Evolutionary conservation across 306 rosid genomes (phyloP).

Genomic region (Vigna trinervia): DNA sequence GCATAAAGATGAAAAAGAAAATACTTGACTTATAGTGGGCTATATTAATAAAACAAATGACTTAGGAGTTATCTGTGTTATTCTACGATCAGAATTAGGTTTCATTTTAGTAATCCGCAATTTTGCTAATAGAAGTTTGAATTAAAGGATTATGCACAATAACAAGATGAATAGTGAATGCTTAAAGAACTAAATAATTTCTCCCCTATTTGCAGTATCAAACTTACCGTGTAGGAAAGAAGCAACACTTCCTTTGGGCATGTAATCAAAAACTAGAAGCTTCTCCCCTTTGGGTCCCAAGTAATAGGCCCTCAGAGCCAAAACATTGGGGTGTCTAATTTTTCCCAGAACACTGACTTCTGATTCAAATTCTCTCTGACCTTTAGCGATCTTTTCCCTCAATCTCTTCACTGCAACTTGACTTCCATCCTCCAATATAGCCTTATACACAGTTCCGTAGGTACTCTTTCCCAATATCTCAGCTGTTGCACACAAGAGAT

Average conservation of each 20-base stretch:
- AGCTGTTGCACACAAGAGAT: slow-evolving; percentile 83
- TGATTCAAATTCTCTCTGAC: slow-evolving; percentile 74
- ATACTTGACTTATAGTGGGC: not conserved
- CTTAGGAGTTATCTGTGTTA: not conserved
- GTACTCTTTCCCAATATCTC: slow-evolving; percentile 89
- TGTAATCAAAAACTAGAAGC: slow-evolving; percentile 80
- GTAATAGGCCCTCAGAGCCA: slow-evolving; percentile 79
- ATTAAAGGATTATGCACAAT: not conserved
- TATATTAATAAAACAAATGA: not conserved
- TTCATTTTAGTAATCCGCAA: not conserved
- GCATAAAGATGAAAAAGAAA: slow-evolving; percentile 34
- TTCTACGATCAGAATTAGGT: not conserved
- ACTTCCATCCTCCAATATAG: slow-evolving; percentile 80
- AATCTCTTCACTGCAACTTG: slow-evolving; percentile 86
- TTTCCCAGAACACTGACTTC: slow-evolving; percentile 68
- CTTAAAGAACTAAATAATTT: not conserved
- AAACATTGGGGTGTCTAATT: slow-evolving; percentile 74
- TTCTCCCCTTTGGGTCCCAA: slow-evolving; percentile 82
- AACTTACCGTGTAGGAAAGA: slow-evolving; percentile 69
- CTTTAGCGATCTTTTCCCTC: slow-evolving; percentile 78
- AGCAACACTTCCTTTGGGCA: slow-evolving; percentile 72
- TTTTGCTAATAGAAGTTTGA: not conserved
- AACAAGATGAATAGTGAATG: not conserved
- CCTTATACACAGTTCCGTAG: slow-evolving; percentile 81
- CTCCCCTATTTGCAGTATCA: not conserved